Percentiles rank a stretch among this genome's conserved stretches.
phyloP scores from a whole-genome alignment of 1,139 yeast genomes.

The Suhomyces guaymorum region DNA sequence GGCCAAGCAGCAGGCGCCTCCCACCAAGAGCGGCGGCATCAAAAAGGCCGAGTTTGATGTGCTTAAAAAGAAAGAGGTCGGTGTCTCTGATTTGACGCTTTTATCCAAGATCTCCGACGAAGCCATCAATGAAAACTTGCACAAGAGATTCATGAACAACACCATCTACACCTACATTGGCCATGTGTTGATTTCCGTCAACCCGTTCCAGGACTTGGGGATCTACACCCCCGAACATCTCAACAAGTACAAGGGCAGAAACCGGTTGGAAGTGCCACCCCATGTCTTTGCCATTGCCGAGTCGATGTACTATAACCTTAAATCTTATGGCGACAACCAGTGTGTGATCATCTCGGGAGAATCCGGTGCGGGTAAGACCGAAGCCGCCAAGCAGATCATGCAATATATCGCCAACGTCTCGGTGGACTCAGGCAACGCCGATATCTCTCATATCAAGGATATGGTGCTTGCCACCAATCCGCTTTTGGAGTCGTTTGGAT shows the following conservation, averaged over 20 bases:
- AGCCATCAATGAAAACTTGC: constrained; percentile 86
- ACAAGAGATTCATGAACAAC: constrained; percentile 85
- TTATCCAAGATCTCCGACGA: constrained; percentile 88
- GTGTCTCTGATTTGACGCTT: constrained; percentile 91
- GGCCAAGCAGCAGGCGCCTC: constrained; percentile 55
- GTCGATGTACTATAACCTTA: constrained; percentile 92
- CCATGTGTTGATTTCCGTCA: constrained; percentile 88
- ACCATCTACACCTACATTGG: constrained; percentile 89
- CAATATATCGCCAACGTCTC: constrained; percentile 91
- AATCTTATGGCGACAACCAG: constrained; percentile 91
- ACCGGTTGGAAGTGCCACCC: constrained; percentile 96
- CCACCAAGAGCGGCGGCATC: constrained; percentile 63
- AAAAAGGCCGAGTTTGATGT: constrained; percentile 92
- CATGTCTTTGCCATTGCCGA: constrained; percentile 99
- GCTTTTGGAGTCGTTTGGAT: constrained; percentile 92
- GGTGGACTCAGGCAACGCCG: constrained; percentile 31
- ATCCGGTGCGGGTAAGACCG: constrained; percentile 98
- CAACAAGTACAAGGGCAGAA: constrained; percentile 82
- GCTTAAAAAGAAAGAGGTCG: constrained; percentile 90
- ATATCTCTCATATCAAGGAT: constrained; percentile 84
- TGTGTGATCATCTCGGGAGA: constrained; percentile 99
- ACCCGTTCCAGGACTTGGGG: constrained; percentile 95
- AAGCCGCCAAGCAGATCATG: constrained; percentile 98
- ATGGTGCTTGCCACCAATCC: constrained; percentile 99
- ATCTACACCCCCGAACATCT: constrained; percentile 82